Conservation (phyloP, 306 rosid species). For the Ochetophila trinervis region DNA sequence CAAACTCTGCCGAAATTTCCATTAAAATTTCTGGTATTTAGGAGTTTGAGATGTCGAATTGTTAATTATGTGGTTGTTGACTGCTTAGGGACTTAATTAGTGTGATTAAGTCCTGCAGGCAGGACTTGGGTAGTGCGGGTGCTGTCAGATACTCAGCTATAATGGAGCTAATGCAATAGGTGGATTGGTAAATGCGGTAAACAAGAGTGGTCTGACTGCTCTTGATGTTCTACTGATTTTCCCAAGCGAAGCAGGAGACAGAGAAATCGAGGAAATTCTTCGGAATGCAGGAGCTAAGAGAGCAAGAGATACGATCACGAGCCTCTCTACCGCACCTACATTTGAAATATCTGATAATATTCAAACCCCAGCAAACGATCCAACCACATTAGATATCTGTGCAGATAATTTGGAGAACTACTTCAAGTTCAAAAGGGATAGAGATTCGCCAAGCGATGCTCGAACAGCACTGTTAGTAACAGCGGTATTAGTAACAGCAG, state of each 20-base stretch:
- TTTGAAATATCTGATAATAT: no score
- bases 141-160: no score
- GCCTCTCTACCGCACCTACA: no score
- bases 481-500: slow-evolving; percentile 24
- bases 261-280: slow-evolving; percentile 26
- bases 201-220: slow-evolving; percentile 22
- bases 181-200: neutral
- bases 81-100: no score
- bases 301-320: neutral
- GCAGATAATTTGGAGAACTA: slow-evolving; percentile 6
- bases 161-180: neutral
- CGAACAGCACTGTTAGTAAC: slow-evolving; percentile 23
- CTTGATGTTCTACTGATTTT: slow-evolving; percentile 29
- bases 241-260: slow-evolving; percentile 28
- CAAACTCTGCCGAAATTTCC: no score
- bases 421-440: slow-evolving; percentile 9
- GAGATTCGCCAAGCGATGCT: slow-evolving; percentile 18
- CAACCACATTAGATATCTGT: no score
- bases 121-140: no score
- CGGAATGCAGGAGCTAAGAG: slow-evolving; percentile 18
- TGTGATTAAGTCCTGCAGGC: no score
- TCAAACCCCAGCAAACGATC: no score
- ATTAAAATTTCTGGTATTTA: no score
- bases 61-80: no score
- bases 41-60: no score